phyloP scores from a whole-genome alignment of 2,329 filamentous ascomycete species.

The Zasmidium citrigriseum region DNA sequence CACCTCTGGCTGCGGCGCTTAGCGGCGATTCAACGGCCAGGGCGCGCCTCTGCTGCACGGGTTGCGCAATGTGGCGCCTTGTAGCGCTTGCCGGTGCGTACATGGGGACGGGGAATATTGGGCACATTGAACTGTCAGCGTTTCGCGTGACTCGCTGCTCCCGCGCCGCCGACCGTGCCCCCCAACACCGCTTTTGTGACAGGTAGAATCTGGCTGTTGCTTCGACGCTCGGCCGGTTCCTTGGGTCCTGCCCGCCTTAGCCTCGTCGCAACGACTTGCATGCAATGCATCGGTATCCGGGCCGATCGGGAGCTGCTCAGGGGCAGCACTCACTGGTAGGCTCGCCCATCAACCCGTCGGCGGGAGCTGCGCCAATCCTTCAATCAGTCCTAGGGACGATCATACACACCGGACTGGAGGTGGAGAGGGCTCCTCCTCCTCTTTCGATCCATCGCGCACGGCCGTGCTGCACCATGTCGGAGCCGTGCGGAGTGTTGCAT shows the following conservation, averaged over 20 bases:
- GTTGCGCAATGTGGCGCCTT: conserved; percentile 32
- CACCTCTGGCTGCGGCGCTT: conserved; percentile 9
- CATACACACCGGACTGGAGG: conserved; percentile 31
- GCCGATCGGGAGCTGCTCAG: conserved; percentile 33
- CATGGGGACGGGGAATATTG: conserved; percentile 12
- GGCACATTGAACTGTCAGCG: conserved; percentile 29
- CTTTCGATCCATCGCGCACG: conserved; percentile 27
- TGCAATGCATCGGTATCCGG: conserved; percentile 29
- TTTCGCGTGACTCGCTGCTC: conserved; percentile 33
- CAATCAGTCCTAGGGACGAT: conserved; percentile 30
- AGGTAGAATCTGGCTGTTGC: conserved; percentile 22
- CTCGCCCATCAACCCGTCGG: conserved; percentile 16
- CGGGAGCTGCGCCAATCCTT: conserved; percentile 29
- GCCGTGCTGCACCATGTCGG: conserved; percentile 22
- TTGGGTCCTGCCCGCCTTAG: conserved; percentile 27
- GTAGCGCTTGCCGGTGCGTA: conserved; percentile 19
- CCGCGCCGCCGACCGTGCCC: conserved; percentile 22
- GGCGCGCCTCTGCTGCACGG: conserved; percentile 25
- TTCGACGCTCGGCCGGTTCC: conserved; percentile 21
- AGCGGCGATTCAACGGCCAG: conserved; percentile 5
- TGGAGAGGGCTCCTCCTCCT: conserved; percentile 25
- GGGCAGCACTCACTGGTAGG: conserved; percentile 32
- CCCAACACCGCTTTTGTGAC: conserved; percentile 30
- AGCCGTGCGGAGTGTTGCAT: conserved; percentile 23
- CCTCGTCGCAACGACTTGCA: conserved; percentile 29